Percentiles rank a stretch among this genome's conserved stretches.
Conservation (phyloP, 1,284 basidiomycete genomes). For the Microbotryum scabiosae region DNA sequence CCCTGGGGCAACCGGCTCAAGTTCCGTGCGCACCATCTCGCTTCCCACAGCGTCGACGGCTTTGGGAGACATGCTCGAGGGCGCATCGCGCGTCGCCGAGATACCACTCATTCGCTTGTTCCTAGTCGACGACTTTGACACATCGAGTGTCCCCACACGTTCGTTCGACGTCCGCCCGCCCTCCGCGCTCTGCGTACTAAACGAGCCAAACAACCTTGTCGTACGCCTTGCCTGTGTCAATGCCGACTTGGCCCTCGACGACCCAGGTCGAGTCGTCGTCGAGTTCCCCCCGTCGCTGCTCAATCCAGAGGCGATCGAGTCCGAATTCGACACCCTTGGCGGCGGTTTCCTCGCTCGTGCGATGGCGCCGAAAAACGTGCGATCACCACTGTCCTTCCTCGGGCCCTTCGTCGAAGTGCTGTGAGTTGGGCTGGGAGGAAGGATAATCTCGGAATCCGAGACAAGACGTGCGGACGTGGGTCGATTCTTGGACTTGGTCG, state of each 20-base stretch:
- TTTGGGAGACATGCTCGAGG: slow-evolving; percentile 39
- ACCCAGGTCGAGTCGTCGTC: too few species aligned
- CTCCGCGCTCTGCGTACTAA: slow-evolving; percentile 5
- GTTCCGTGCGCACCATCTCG: slow-evolving; percentile 45
- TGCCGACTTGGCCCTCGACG: too few species aligned
- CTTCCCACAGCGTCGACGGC: slow-evolving; percentile 29
- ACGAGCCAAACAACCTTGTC: slow-evolving; percentile 25
- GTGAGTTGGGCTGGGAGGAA: slow-evolving; percentile 2
- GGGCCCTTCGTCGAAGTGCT: neutral
- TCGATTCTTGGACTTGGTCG: too few species aligned
- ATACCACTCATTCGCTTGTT: neutral
- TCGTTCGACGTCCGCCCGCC: too few species aligned
- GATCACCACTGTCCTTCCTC: slow-evolving; percentile 4
- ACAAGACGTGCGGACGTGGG: too few species aligned
- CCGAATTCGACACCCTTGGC: slow-evolving; percentile 14
- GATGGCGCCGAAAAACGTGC: slow-evolving; percentile 19
- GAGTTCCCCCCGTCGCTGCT: too few species aligned
- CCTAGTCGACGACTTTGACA: slow-evolving; percentile 8
- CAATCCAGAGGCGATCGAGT: too few species aligned
- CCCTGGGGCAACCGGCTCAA: slow-evolving; percentile 37
- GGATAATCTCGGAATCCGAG: too few species aligned
- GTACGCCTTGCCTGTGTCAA: slow-evolving; percentile 13
- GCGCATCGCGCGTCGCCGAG: slow-evolving; percentile 38
- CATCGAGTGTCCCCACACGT: neutral
- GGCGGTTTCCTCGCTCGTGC: slow-evolving; percentile 25